Conservation (phyloP, 768 basidiomycete genomes). For the Kwoniella mangroviensis region DNA sequence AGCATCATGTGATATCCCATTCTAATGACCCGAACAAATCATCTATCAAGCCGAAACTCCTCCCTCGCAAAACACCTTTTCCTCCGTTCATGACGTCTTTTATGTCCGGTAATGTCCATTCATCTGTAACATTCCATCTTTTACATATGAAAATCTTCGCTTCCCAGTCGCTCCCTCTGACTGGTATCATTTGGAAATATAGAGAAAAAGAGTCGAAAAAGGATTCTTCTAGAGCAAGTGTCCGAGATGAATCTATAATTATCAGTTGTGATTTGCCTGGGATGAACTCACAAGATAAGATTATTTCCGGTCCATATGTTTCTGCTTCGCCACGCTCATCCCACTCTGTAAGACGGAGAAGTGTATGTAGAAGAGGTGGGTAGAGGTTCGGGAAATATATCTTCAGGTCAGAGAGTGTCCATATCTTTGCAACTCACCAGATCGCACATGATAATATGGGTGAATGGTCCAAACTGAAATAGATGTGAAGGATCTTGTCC, state of each 20-base stretch:
- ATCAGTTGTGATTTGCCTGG: slow-evolving; percentile 15
- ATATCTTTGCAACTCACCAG: slow-evolving; percentile 63
- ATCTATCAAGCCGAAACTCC: slow-evolving; percentile 45
- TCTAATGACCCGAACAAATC: slow-evolving; percentile 45
- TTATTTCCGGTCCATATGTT: slow-evolving; percentile 58
- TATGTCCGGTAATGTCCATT: slow-evolving; percentile 43
- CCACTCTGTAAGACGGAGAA: slow-evolving; percentile 72
- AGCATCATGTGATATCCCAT: slow-evolving; percentile 31
- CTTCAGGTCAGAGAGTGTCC: slow-evolving; percentile 58
- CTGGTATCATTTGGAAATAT: slow-evolving; percentile 46
- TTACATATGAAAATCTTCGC: slow-evolving; percentile 47
- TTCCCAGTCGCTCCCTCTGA: slow-evolving; percentile 41
- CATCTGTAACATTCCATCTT: slow-evolving; percentile 37
- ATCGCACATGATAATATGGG: slow-evolving; percentile 82
- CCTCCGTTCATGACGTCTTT: slow-evolving; percentile 44
- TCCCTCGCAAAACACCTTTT: slow-evolving; percentile 36
- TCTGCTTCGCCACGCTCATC: slow-evolving; percentile 19
- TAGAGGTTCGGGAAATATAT: slow-evolving; percentile 85
- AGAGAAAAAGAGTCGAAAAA: slow-evolving; percentile 48
- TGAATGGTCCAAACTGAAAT: slow-evolving; percentile 32
- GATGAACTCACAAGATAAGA: slow-evolving; percentile 66
- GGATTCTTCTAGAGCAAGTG: slow-evolving; percentile 48
- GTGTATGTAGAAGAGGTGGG: slow-evolving; percentile 73
- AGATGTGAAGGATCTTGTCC: slow-evolving; percentile 63
- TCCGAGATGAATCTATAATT: slow-evolving; percentile 44